Base-by-base conservation (phyloP, 306 rosid species). In the Ormosia emarginata region DNA sequence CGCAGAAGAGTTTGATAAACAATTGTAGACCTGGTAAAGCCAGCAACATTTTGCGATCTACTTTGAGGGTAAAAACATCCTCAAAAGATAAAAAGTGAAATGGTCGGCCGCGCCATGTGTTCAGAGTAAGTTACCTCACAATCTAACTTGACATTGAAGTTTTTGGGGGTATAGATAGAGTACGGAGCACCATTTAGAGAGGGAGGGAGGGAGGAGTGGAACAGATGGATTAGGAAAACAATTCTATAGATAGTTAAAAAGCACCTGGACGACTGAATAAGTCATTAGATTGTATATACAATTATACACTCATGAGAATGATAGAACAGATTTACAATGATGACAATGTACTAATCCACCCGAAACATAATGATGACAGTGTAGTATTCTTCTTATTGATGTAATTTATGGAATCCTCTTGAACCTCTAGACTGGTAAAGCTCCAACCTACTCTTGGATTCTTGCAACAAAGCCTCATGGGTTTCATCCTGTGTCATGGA, bases 401-500 rank as follows among this genome's bases (percentile, higher is more conserved):
- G 87, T 46, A 67, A 63, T 86, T 89, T 87, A 79, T 89, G 93
- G 85, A 85, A 87, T 57, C 90, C 92, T 87, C 94, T 90, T 50
- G 95, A 82, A 50, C 90, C 94, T 90, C 97, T 93, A 56, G 96
- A 90, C 87, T 93, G 99, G 53, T 93, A 95, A 62, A 93, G 94
- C 87, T 95, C 99, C 86, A 95, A 82, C 89, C 87, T 87, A 66
- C 90, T 85, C 89, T 82, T 91, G 46, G 98, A 89, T 36, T 95
- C 98, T 7, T 82, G 91, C 78, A 95, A 75, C 89, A 95, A 85
- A 18, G 66, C 13, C 37, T 88, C 93, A 0, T 89, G 64, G 3
- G 73, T 8, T 67, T 90, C 91, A 50, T 90, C 90, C 34, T 90
- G 94, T 2, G 88, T 76, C 86, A 88, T 70, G 76, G 49, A 79